phyloP scores from a whole-genome alignment of 148 eudicot species.

The Silene uniflora region DNA sequence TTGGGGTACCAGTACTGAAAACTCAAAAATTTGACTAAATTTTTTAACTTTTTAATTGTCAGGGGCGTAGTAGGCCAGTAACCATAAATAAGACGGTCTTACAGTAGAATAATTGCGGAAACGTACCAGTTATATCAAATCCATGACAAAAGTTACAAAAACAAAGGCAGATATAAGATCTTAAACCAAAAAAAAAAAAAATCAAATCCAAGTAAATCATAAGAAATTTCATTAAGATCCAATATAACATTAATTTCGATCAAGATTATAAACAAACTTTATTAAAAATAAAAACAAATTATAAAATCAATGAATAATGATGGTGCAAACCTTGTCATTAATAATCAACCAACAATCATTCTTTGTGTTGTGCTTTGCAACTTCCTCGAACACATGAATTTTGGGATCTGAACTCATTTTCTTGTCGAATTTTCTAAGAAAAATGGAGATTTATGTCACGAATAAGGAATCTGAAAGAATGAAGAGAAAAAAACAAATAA shows the following conservation, averaged over 20 bases:
- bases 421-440: background rate
- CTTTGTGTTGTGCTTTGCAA: conserved; percentile 44
- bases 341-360: conserved; percentile 61
- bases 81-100: no score
- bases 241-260: background rate
- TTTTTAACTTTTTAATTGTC: no score
- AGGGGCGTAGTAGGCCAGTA: no score
- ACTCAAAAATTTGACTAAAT: no score
- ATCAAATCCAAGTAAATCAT: no score
- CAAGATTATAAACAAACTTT: background rate
- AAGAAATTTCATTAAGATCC: background rate
- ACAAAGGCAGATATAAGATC: background rate
- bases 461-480: no score
- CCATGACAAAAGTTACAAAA: background rate
- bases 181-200: no score
- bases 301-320: background rate
- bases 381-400: conserved; percentile 42
- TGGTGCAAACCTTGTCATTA: conserved; percentile 40
- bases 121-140: background rate
- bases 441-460: background rate
- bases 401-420: conserved; percentile 39
- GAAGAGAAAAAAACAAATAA: no score
- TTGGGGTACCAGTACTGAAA: no score
- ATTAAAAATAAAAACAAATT: background rate
- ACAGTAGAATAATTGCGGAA: no score